Evolutionary conservation across 768 basidiomycete species (phyloP), one percentile per base, ranked within the genome.

Genomic region (Suillus luteus): DNA sequence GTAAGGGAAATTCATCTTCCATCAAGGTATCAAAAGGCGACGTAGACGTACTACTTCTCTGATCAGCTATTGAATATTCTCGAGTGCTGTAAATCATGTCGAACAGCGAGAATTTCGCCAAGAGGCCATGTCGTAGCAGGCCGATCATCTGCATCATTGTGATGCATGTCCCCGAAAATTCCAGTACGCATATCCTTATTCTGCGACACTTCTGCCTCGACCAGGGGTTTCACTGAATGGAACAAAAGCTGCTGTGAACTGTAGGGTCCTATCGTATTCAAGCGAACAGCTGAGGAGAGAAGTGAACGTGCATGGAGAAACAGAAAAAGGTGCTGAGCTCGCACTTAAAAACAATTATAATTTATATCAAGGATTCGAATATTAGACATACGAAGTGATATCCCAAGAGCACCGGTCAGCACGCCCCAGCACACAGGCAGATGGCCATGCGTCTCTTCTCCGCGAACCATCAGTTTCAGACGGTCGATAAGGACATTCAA

Each of bases 111-210:
- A 46, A 99, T 90, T 77, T 99, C 97, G 19, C 95, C 96, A 22
- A 99, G 75, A 1, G 96, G 97, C 96, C 96, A 99, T 17, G 93
- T 98, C 69, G 88, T 95, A 43, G 90, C 89, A 5, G 96, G 95
- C 0, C 87, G 24, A 58, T 41, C 90, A 40, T 79, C 69, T 12
- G 79, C 70, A n/a, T 76, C 64, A 55, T 68, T 71, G 66, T 59
- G 27, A 46, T n/a, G n/a, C 48, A 14, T 46, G 52, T 40, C 12
- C 57, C 72, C 72, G 19, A 79, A 63, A 58, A 81, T 48, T 0
- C 85, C 82, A 5, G 87, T 85, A n/a, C 81, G 80, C 48, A 89
- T 69, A 55, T 79, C 61, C 46, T 75, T 77, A 68, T 83, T 86
- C 60, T 76, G 79, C 1, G 69, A 65, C 7, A 82, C 71, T 65